Base-by-base conservation (phyloP, 1,139 yeast species). In the Arxiozyma bovina region DNA sequence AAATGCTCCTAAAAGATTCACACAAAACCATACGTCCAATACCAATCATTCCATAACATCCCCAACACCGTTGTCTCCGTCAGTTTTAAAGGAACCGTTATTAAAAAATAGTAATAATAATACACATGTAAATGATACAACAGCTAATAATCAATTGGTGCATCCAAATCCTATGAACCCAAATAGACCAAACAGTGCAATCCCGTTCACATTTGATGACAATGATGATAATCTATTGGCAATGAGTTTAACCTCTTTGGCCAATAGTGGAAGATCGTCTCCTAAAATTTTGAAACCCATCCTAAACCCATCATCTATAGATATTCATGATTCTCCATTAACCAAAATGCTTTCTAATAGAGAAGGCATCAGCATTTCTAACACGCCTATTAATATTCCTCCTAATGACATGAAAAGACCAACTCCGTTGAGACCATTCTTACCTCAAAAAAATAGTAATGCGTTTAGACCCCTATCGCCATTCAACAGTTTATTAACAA, bases 181-280 rank as follows among this genome's bases (percentile, higher is more conserved):
- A 41, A 56, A 58, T 49, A 44, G 51, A 49, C 47, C 47, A 18
- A 44, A 41, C 6, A 49, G 27, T 56, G 63, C 17, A 56, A 59
- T n/a, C 48, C 63, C 49, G 6, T 46, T 46, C 15, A 46, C 49
- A 17, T 58, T 66, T 20, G 68, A 61, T 50, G 68, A 66, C 48
- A 65, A 67, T 50, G 71, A 68, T 43, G 71, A 68, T 55, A 68
- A 66, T 51, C 59, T 68, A 63, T 52, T 68, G 45, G 71, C 71
- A 3, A 57, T 68, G 50, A 67, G 71, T 53, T 55, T 68, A 41
- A 67, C 71, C 6, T 66, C 70, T 11, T 65, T 68, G 70, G 71
- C 71, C 20, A 67, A 67, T 53, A 66, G 70, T 51, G 65, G 70
- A 12, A 63, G 66, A 9, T 66, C 71, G 1, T 67, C 71, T 6